These are phyloP conservation scores for Alternaria triticimaculans DNA, from an alignment of 2,329 filamentous ascomycete genomes.

Conservation along the genomic window DNA sequence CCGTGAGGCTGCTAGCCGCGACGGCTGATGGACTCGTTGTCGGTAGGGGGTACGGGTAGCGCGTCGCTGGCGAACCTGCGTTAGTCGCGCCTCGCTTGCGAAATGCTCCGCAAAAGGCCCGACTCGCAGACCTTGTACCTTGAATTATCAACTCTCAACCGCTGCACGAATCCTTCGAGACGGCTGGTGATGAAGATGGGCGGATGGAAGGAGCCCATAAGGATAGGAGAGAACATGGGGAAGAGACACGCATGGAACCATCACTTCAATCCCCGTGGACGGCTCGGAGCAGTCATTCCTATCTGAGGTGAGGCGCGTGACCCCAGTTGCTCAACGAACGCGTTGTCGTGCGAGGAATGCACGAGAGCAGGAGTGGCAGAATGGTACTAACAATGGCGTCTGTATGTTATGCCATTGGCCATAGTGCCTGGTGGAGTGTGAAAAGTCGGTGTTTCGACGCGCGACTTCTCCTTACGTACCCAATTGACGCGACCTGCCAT, in stretches of 20 bases:
- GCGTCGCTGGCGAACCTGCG: slow-evolving; percentile 7
- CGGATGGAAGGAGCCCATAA: background rate
- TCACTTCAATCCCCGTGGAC: background rate
- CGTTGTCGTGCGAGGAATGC: background rate
- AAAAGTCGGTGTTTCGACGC: background rate
- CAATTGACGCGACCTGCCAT: background rate
- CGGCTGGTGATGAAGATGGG: background rate
- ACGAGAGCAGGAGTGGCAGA: background rate
- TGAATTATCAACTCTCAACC: background rate
- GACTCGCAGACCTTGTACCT: background rate
- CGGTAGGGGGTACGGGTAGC: slow-evolving; percentile 4
- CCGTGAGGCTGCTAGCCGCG: background rate
- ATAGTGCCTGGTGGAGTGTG: background rate
- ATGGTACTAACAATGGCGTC: background rate
- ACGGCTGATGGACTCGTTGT: slow-evolving; percentile 1
- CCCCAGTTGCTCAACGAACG: background rate
- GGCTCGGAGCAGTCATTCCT: background rate
- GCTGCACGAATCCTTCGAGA: background rate
- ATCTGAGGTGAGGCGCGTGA: background rate
- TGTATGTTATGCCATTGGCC: background rate
- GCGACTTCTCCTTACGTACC: background rate
- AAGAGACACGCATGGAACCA: background rate
- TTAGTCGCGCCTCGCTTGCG: slow-evolving; percentile 6
- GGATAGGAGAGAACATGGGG: background rate
- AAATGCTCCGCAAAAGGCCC: slow-evolving; percentile 9